Evolutionary conservation across 345 rosid species (phyloP).

Genomic region (Citrus inodora): DNA sequence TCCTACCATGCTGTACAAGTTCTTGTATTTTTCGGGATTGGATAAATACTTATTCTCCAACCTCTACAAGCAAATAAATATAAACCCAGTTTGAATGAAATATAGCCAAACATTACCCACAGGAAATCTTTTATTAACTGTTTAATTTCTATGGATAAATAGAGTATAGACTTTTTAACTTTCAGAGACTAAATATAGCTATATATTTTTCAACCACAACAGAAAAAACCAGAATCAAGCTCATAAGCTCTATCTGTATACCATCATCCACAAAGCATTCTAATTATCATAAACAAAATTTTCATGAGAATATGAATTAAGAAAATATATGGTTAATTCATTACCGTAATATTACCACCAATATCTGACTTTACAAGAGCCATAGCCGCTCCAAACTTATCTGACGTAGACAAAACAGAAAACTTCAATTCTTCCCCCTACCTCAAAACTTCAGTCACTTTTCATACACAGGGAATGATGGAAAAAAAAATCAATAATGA

Average conservation of each 20-base stretch:
- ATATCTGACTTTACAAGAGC: constrained; percentile 82
- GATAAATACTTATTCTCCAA: constrained; percentile 74
- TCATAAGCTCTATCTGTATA: neutral
- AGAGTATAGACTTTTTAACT: neutral
- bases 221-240: neutral
- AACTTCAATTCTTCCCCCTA: neutral
- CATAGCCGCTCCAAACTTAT: constrained; percentile 94
- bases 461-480: neutral
- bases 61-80: constrained; percentile 45
- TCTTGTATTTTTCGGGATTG: constrained; percentile 57
- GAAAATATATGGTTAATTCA: neutral
- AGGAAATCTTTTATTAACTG: neutral
- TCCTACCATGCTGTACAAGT: constrained; percentile 71
- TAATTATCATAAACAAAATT: neutral
- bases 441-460: neutral
- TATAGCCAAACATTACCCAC: neutral
- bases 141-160: too few species aligned
- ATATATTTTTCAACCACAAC: neutral
- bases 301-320: neutral
- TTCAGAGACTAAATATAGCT: neutral
- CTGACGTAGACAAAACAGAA: constrained; percentile 31
- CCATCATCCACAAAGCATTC: too few species aligned
- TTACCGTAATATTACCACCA: constrained; percentile 85
- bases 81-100: neutral
- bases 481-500: neutral